Conservation (phyloP, 23 red algal genomes). For the Gracilaria gracilis region DNA sequence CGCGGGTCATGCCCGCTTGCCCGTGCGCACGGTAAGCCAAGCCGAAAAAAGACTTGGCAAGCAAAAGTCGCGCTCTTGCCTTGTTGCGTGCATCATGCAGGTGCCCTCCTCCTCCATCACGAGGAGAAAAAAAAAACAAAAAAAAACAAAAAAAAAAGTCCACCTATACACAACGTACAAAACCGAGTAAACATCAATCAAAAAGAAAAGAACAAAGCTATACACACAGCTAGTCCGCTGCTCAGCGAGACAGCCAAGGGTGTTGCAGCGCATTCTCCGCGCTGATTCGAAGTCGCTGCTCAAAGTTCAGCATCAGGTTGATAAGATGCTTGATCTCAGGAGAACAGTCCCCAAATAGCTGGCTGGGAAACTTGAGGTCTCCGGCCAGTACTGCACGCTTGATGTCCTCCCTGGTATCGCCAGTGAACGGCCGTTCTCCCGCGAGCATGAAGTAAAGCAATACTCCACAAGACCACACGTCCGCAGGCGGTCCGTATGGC, state of each 20-base stretch:
- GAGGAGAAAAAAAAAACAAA: no score
- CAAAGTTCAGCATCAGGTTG: slow-evolving; percentile 71
- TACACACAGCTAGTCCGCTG: neutral
- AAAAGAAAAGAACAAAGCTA: neutral
- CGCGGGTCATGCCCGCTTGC: no score
- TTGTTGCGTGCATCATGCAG: neutral
- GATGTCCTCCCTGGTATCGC: slow-evolving; percentile 80
- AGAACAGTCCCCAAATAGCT: slow-evolving; percentile 76
- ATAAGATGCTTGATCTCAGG: slow-evolving; percentile 82
- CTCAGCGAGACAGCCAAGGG: slow-evolving; percentile 80
- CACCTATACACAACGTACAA: neutral
- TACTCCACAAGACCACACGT: slow-evolving; percentile 88
- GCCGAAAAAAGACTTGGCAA: neutral
- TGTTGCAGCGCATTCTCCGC: slow-evolving; percentile 83
- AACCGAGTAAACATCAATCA: slow-evolving; percentile 1
- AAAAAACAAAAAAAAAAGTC: neutral
- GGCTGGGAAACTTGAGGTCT: slow-evolving; percentile 80
- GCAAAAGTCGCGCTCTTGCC: neutral
- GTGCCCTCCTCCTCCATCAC: neutral
- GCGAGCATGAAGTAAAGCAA: slow-evolving; percentile 90
- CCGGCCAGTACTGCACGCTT: slow-evolving; percentile 72
- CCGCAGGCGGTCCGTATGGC: slow-evolving; percentile 83
- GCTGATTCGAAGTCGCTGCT: slow-evolving; percentile 74
- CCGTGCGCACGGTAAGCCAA: slow-evolving; percentile 9
- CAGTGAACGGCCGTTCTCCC: slow-evolving; percentile 81